Evolutionary conservation across 306 rosid genomes (phyloP), one percentile per base, ranked within the genome.

Genomic region (Phaseolus lunatus): DNA sequence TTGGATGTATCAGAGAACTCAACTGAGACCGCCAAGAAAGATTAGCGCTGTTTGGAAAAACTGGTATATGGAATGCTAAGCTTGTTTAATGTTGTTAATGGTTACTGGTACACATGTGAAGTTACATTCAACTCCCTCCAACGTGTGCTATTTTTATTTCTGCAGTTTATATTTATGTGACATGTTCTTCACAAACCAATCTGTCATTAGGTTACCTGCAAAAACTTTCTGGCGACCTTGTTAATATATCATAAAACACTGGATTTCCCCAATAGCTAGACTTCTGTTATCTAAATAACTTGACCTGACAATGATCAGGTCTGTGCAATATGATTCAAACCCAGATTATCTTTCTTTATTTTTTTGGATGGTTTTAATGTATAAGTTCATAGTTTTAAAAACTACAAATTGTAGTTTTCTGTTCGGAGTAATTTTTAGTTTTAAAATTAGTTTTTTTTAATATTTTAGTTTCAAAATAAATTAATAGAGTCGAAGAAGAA

Each of bases 1-100:
- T 9, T 49, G n/a, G 70, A 49, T 15, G 85, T 79, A 72, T 59
- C 84, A 0, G 85, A 78, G 80, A 72, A 27, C 29, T 43, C 63
- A 4, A 39, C 81, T 41, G 76, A 85, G 75, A 50, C 14, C n/a
- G 45, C 52, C 69, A 88, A 74, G 78, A 70, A 77, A 65, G 87
- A 87, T 22, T 72, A 84, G 78, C 13, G 73, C 27, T 50, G 77
- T 47, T 68, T 67, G 53, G 68, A 50, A 44, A 59, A 72, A 43
- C 27, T 35, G 37, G 27, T 24, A 20, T 58, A 26, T 11, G 41
- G 33, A 59, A 47, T 80, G 64, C 37, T 3, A 78, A 37, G 65
- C 61, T 58, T 80, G 23, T 47, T 48, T 27, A 9, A 12, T 50
- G 45, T 62, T 67, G 33, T 67, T 26, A 20, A 37, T 66, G 48